Percentiles rank a stretch among this genome's conserved stretches.
phyloP scores from a whole-genome alignment of 2,329 filamentous ascomycete genomes.

The Tolypocladium nubicola region DNA sequence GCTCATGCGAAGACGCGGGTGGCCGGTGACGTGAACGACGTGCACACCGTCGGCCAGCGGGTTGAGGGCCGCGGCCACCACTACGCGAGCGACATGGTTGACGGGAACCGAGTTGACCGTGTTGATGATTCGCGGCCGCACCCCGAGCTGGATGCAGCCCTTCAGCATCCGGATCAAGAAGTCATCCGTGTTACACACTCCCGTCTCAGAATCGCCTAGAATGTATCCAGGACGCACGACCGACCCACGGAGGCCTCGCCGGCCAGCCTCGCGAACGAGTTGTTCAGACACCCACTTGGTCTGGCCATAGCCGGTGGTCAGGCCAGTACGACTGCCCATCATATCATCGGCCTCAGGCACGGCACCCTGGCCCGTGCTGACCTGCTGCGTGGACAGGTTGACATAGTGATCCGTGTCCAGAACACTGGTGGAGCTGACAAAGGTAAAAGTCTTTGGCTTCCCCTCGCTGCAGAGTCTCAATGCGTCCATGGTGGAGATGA shows the following conservation, averaged over 20 bases:
- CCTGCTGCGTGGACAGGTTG: slow-evolving; percentile 48
- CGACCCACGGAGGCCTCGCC: slow-evolving; percentile 62
- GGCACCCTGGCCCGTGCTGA: slow-evolving; percentile 45
- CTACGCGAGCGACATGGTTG: slow-evolving; percentile 69
- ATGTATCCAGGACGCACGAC: slow-evolving; percentile 82
- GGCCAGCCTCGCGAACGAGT: slow-evolving; percentile 68
- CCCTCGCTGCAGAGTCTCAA: slow-evolving; percentile 66
- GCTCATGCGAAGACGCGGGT: slow-evolving; percentile 69
- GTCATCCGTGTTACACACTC: slow-evolving; percentile 73
- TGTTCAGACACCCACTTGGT: slow-evolving; percentile 69
- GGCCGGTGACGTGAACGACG: slow-evolving; percentile 70
- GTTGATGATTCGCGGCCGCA: slow-evolving; percentile 69
- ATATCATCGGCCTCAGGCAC: slow-evolving; percentile 72
- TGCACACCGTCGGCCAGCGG: slow-evolving; percentile 38
- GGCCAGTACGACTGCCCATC: slow-evolving; percentile 61
- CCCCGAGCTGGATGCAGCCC: slow-evolving; percentile 70
- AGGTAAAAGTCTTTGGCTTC: slow-evolving; percentile 66
- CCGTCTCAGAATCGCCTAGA: slow-evolving; percentile 59
- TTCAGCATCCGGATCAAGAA: slow-evolving; percentile 82
- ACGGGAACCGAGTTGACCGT: slow-evolving; percentile 87
- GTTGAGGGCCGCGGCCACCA: slow-evolving; percentile 61
- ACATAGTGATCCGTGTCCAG: slow-evolving; percentile 79
- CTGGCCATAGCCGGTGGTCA: slow-evolving; percentile 84
- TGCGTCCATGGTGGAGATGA: slow-evolving; percentile 67
- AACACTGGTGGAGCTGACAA: slow-evolving; percentile 68